Evolutionary conservation across 2,329 filamentous ascomycete species (phyloP), one percentile per base, ranked within the genome.

Genomic region (Aspergillus sp.): DNA sequence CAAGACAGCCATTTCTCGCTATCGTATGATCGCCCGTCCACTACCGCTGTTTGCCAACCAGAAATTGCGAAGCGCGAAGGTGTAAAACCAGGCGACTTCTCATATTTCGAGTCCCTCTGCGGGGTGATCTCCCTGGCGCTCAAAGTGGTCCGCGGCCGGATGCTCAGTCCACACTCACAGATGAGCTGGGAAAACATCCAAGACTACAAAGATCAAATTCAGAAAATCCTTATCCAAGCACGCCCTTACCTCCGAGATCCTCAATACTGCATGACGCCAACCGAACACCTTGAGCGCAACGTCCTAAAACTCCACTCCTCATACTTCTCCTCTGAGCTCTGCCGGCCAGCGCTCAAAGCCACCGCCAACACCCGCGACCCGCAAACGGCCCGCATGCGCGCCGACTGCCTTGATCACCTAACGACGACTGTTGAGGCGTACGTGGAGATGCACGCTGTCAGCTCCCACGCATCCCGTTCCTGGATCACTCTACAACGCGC

Each of bases 1-100:
- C 85, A 87, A 66, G 85, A 87, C 64, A 86, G 83, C 56, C 76
- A 87, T 47, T 79, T 87, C 23, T 87, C 84, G 8, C 81, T 87
- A 33, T 87, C 84, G 2, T 87, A 87, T 64, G 85, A 87, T 64
- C 75, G 85, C 39, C 80, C 79, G 2, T 83, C 83, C 2, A 82
- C 81, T 14, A 81, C 77, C 25, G 82, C 82, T 6, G 81, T 83
- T n/a, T 75, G 78, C 52, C 79, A 81, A 58, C 77, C 79, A 1
- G 77, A 80, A 46, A 82, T 82, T 8, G 75, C 81, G 25, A 78
- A 83, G 67, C 72, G 76, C 62, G 73, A 77, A 15, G 75, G 77
- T 43, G 80, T 79, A 11, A 74, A 74, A 35, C 74, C 80, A 0
- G 81, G 81, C 3, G 76, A 81, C 27, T 71, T 80, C 23, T 78